These are phyloP conservation scores for Auricularia sp. DNA, from an alignment of 768 basidiomycete species.

Conservation along the genomic window DNA sequence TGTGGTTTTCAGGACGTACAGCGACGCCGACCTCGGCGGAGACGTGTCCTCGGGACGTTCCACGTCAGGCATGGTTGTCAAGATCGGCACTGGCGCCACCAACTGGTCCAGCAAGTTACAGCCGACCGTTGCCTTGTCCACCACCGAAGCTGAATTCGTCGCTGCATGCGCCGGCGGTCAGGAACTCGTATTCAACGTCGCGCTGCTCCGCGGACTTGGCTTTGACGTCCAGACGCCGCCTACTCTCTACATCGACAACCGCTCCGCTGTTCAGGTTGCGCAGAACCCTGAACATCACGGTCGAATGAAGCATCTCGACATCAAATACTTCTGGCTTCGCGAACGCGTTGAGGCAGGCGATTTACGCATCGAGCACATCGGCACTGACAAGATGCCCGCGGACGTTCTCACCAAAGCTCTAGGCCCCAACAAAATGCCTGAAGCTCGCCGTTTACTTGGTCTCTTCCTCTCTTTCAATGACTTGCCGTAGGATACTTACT, in stretches of 20 bases:
- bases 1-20: slow-evolving; percentile 12
- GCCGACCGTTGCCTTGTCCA: slow-evolving; percentile 24
- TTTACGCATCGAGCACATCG: slow-evolving; percentile 11
- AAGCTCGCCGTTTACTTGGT: not conserved
- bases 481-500: not conserved
- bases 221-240: slow-evolving; percentile 10
- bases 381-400: slow-evolving; percentile 15
- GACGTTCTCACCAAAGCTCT: slow-evolving; percentile 19
- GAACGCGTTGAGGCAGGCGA: slow-evolving; percentile 9
- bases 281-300: slow-evolving; percentile 20
- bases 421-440: not conserved
- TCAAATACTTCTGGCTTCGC: slow-evolving; percentile 18
- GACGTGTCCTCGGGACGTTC: slow-evolving; percentile 19
- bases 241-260: slow-evolving; percentile 27
- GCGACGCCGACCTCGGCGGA: slow-evolving; percentile 24
- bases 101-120: slow-evolving; percentile 31
- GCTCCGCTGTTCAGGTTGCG: slow-evolving; percentile 20
- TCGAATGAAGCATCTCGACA: slow-evolving; percentile 23
- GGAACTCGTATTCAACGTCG: slow-evolving; percentile 16
- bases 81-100: slow-evolving; percentile 25
- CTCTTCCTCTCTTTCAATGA: not conserved
- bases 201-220: slow-evolving; percentile 12
- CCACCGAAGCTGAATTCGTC: slow-evolving; percentile 19
- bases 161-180: slow-evolving; percentile 7
- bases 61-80: slow-evolving; percentile 27